Evolutionary conservation across 2,329 filamentous ascomycete species (phyloP), one percentile per base, ranked within the genome.

Genomic region (Paecilomyces formosus): DNA sequence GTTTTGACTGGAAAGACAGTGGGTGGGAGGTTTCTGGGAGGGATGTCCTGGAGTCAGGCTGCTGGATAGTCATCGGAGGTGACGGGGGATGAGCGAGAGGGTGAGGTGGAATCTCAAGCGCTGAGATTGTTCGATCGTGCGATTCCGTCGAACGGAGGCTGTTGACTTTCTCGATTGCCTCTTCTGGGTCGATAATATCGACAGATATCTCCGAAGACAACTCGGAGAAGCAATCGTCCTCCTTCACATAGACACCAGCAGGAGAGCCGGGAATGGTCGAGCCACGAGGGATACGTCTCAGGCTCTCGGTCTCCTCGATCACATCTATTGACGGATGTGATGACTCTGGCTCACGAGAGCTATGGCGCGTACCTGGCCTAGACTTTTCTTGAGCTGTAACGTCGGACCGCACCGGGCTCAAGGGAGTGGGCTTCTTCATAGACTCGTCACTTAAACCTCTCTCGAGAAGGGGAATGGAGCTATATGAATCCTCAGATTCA

Each of bases 401-500:
- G 9, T 60, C 57, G n/a, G 65, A 63, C 55, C 57, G 54, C 12
- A 59, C 55, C 7, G 61, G 61, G 28, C 52, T 63, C 5, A 60
- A 50, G 22, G n/a, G n/a, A n/a, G 69, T 68, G 6, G 76, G 77
- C n/a, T 76, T 77, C 60, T 76, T 79, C 77, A 81, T 80, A 1
- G 78, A 78, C 15, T 80, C 76, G 54, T 81, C 72, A 31, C 68
- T 71, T 53, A 77, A 61, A 6, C 82, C 88, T 55, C 88, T 84
- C 61, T 93, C 88, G 12, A 95, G 80, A 7, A 94, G 80, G 3
- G 91, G 90, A 33, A 87, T 85, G 0, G 89, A 92, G 45, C 84
- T 87, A 69, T 91, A 92, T 0, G 89, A 93, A 55, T 87, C 85
- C 28, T 85, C 82, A 0, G 90, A 92, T 58, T 82, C 83, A 13